Evolutionary conservation across 768 basidiomycete species (phyloP).

Genomic region (Mycena haematopus): DNA sequence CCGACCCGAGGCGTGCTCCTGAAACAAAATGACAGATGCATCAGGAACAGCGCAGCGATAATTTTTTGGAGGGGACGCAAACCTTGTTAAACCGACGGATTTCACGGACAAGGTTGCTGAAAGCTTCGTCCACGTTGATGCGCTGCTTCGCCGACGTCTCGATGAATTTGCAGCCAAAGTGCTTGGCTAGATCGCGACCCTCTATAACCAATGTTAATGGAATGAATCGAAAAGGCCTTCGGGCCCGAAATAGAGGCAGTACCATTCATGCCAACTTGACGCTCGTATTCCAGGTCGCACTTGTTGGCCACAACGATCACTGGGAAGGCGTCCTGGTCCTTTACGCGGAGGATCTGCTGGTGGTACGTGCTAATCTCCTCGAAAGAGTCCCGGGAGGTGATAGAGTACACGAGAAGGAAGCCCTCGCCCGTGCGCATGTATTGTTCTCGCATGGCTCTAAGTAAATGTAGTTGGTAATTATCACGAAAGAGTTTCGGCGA

Average conservation of each 20-base stretch:
- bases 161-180: conserved; percentile 92
- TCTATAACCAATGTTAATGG: conserved; percentile 55
- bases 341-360: conserved; percentile 94
- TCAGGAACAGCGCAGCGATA: background rate
- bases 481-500: background rate
- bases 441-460: conserved; percentile 96
- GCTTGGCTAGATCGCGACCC: conserved; percentile 95
- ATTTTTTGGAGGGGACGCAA: conserved; percentile 18
- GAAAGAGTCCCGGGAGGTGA: conserved; percentile 95
- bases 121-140: conserved; percentile 96
- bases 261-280: conserved; percentile 96
- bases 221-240: background rate
- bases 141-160: conserved; percentile 97
- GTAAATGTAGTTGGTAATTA: background rate
- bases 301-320: conserved; percentile 98
- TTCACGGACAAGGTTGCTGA: conserved; percentile 90
- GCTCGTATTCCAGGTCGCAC: conserved; percentile 93
- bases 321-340: conserved; percentile 95
- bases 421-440: conserved; percentile 99
- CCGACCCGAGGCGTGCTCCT: conserved; percentile 65
- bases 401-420: conserved; percentile 96
- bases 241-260: conserved; percentile 24
- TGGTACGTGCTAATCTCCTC: conserved; percentile 97
- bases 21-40: conserved; percentile 38
- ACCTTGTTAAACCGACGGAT: conserved; percentile 96